A percentile compares a stretch with the other conserved stretches of the same genome.
phyloP scores from a whole-genome alignment of 1,139 yeast species.

The Groenewaldozyma auringiensis region DNA sequence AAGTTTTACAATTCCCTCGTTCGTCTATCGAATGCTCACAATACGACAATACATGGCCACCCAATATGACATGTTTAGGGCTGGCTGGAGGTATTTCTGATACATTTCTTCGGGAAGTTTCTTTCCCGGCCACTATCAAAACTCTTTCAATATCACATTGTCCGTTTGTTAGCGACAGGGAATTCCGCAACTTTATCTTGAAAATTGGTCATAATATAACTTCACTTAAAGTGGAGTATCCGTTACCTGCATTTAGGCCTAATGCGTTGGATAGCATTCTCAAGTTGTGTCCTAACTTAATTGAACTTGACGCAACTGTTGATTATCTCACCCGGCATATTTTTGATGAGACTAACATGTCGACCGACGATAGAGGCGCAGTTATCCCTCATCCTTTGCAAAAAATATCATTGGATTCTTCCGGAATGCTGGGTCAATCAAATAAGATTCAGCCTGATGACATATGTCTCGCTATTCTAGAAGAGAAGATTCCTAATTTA shows the following conservation, averaged over 20 bases:
- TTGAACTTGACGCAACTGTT: slow-evolving; percentile 58
- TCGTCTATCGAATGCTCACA: slow-evolving; percentile 73
- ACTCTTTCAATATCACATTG: slow-evolving; percentile 80
- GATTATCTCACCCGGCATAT: slow-evolving; percentile 61
- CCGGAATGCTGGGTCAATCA: slow-evolving; percentile 83
- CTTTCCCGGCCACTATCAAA: slow-evolving; percentile 64
- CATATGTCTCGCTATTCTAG: slow-evolving; percentile 74
- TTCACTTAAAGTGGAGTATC: slow-evolving; percentile 64
- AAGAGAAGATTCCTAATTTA: slow-evolving; percentile 63
- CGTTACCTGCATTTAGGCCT: slow-evolving; percentile 73
- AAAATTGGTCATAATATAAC: slow-evolving; percentile 60
- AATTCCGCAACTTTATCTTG: slow-evolving; percentile 51
- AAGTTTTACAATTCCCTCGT: slow-evolving; percentile 79
- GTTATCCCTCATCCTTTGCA: slow-evolving; percentile 47
- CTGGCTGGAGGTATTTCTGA: slow-evolving; percentile 87
- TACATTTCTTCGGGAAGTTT: slow-evolving; percentile 58
- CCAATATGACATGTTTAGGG: slow-evolving; percentile 58
- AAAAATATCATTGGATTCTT: slow-evolving; percentile 64
- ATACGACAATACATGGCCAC: slow-evolving; percentile 65
- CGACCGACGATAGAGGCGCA: slow-evolving; percentile 19
- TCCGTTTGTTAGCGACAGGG: slow-evolving; percentile 56
- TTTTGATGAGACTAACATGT: slow-evolving; percentile 27
- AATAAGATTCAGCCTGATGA: slow-evolving; percentile 82
- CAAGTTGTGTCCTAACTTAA: slow-evolving; percentile 64
- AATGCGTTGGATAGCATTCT: slow-evolving; percentile 69